Conservation (phyloP, 768 basidiomycete genomes). For the Lentinula aciculospora region DNA sequence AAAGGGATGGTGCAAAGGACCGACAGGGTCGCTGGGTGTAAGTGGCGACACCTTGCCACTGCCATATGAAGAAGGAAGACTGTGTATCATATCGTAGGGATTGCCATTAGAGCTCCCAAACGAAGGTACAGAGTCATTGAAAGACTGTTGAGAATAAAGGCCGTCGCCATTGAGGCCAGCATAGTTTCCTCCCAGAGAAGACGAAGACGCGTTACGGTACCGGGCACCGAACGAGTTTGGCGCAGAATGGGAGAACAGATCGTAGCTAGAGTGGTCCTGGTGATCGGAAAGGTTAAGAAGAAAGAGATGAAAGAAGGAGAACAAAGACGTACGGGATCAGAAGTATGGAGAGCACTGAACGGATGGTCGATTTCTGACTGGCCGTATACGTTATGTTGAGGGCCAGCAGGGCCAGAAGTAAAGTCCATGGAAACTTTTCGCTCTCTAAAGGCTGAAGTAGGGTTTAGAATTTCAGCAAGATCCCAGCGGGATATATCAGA, state of each 20-base stretch:
- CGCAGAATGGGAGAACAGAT: constrained; percentile 51
- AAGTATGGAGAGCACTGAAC: constrained; percentile 35
- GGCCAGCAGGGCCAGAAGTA: constrained; percentile 22
- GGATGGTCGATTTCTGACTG: constrained; percentile 54
- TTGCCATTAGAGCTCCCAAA: constrained; percentile 47
- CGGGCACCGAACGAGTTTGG: constrained; percentile 22
- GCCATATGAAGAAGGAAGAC: constrained; percentile 58
- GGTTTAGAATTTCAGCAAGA: constrained; percentile 41
- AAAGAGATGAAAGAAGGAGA: constrained; percentile 10
- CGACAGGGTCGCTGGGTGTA: constrained; percentile 61
- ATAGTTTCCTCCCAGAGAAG: constrained; percentile 56
- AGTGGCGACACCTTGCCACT: constrained; percentile 75
- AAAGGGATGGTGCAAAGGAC: constrained; percentile 46
- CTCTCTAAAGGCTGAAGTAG: constrained; percentile 16
- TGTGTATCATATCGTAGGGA: constrained; percentile 63
- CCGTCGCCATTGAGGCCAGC: constrained; percentile 51
- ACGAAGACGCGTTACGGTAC: constrained; percentile 71
- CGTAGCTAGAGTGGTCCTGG: constrained; percentile 55
- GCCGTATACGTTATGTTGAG: constrained; percentile 44
- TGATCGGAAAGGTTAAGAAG: background rate
- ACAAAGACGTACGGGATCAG: constrained; percentile 33
- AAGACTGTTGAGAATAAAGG: constrained; percentile 54
- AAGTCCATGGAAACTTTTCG: constrained; percentile 56
- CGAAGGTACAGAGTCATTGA: constrained; percentile 53
- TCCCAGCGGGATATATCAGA: constrained; percentile 33